Evolutionary conservation across 1,284 basidiomycete species (phyloP), one percentile per base, ranked within the genome.

Genomic region (Papiliotrema laurentii): DNA sequence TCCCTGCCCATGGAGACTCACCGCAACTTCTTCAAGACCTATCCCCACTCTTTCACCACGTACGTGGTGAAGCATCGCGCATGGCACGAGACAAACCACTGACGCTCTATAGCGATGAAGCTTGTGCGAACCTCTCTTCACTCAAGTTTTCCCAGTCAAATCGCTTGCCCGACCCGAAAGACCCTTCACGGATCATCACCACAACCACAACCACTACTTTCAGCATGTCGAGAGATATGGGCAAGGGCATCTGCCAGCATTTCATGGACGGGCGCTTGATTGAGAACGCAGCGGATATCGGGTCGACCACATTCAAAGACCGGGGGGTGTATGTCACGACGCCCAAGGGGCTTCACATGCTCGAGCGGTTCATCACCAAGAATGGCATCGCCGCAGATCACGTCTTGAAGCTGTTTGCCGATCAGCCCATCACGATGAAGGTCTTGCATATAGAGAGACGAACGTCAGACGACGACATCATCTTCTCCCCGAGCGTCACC

Each of bases 201-300:
- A 98, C 94, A 1, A 98, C 96, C 0, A 98, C 96, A 5, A 98
- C 94, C 9, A 99, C 96, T 37, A 98, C 96, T 21, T 99, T 99
- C 76, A 93, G 91, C 55, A 98, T 99, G 96, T 92, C 90, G 58
- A 84, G 92, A 59, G 94, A 98, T 41, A 98, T 98, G 87, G 96
- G 96, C 54, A 96, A 97, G 76, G 91, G 90, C 30, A 97, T 98
- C 83, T 91, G 91, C 75, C 94, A 98, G 75, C 93, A 97, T 68
- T 98, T 97, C 69, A 94, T 99, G 88, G 94, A 98, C 59, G 93
- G 94, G 44, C 87, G 92, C 54, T 81, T 98, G 57, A 92, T 98
- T 59, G 93, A 97, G 74, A 97, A 97, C 69, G 93, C 92, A 13
- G 85, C 89, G 18, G 96, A 98, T 74, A 84, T 86, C 19, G 79